Evolutionary conservation across 1,284 basidiomycete species (phyloP).

Genomic region (Cutaneotrichosporon dermatis): DNA sequence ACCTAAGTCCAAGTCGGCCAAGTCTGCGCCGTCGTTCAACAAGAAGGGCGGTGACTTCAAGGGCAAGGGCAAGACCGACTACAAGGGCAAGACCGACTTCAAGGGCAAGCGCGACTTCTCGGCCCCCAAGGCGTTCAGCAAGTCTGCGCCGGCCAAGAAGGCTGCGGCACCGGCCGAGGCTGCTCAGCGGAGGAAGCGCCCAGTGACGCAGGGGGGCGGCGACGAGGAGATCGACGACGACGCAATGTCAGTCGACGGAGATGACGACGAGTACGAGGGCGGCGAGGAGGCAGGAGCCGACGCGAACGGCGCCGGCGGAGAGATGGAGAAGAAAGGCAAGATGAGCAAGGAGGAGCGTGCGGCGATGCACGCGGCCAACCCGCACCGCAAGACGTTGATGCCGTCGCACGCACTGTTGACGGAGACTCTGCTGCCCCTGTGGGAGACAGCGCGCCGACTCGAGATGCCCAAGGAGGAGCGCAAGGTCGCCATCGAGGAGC

Average conservation of each 20-base stretch:
- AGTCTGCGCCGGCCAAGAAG: slow-evolving; percentile 8
- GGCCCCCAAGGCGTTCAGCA: background rate
- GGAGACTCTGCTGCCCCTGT: slow-evolving; percentile 64
- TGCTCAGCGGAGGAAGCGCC: slow-evolving; percentile 28
- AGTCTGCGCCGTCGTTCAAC: background rate
- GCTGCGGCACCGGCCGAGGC: background rate
- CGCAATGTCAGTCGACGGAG: slow-evolving; percentile 25
- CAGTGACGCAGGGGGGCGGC: slow-evolving; percentile 38
- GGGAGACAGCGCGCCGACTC: slow-evolving; percentile 74
- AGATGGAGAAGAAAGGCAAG: slow-evolving; percentile 37
- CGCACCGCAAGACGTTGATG: slow-evolving; percentile 62
- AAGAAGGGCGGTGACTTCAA: slow-evolving; percentile 1
- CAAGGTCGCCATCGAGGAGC: slow-evolving; percentile 62
- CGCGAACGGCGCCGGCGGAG: slow-evolving; percentile 18
- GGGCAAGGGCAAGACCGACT: too few species aligned
- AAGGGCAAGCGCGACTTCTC: too few species aligned
- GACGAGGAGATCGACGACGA: slow-evolving; percentile 32
- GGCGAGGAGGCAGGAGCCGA: slow-evolving; percentile 26
- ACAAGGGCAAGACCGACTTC: too few species aligned
- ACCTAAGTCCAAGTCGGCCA: slow-evolving; percentile 10
- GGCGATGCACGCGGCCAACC: slow-evolving; percentile 46
- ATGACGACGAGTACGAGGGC: slow-evolving; percentile 21
- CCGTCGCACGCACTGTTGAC: slow-evolving; percentile 66
- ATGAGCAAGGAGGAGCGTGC: slow-evolving; percentile 38
- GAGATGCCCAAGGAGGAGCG: slow-evolving; percentile 67